Evolutionary conservation across 306 rosid species (phyloP), one percentile per base, ranked within the genome.

Genomic region (Corylus avellana): DNA sequence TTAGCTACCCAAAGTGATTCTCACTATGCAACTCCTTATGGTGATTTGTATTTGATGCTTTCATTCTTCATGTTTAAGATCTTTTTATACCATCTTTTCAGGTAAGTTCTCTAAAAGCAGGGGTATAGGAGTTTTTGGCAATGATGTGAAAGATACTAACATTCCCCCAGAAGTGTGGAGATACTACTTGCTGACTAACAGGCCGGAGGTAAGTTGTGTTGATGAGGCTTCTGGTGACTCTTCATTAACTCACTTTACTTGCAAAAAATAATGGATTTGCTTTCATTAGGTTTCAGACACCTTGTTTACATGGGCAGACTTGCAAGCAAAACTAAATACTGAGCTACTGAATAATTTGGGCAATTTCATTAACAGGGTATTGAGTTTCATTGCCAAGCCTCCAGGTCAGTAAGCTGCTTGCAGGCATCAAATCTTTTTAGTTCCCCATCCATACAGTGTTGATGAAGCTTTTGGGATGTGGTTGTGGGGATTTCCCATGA

Each of bases 131-230:
- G 98, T 93, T 68, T 95, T 95, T 84, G 98, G 99, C 72, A 95
- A 95, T 47, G 96, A 93, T 88, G 99, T 86, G n/a, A 95, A 90
- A 83, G 99, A 93, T 78, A 93, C 99, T 80, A 79, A 79, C 75
- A 91, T 95, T 84, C 98, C 98, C 11, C 96, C 89, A 69, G 99
- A 95, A 89, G 99, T 91, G 51, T 95, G 99, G 99, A 87, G 99
- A 87, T 95, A 95, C 87, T 95, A 95, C 90, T 88, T 95, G 86
- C 92, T 95, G 32, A 92, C 90, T 46, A 95, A 95, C 80, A 88
- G 99, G 85, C 99, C 99, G 1, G 99, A 95, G 99, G 99, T 91
- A 85, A 89, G 42, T 73, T 78, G 64, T 37, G 18, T 70, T 74
- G 10, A 50, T 59, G 39, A 54, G 42, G 35, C 68, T 70, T 72